Percentiles rank a stretch among this genome's conserved stretches.
These are phyloP conservation scores for Curvularia sp. DNA, from an alignment of 2,329 filamentous ascomycete species.

Conservation along the genomic window DNA sequence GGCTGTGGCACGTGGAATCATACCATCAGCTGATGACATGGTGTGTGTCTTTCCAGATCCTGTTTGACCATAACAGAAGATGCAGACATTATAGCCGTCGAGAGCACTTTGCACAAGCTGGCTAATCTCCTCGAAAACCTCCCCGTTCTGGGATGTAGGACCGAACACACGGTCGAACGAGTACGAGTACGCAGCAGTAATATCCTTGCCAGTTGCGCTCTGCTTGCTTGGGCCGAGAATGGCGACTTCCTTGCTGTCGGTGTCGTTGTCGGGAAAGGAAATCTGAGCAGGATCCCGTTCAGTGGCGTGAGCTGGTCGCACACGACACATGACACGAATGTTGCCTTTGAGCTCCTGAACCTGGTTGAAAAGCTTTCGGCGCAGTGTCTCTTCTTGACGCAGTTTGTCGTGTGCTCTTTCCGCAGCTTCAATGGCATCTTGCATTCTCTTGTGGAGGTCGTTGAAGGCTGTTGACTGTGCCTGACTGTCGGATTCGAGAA, in stretches of 20 bases:
- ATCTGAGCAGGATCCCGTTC: slow-evolving; percentile 74
- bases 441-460: slow-evolving; percentile 78
- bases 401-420: slow-evolving; percentile 80
- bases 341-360: slow-evolving; percentile 98
- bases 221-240: slow-evolving; percentile 84
- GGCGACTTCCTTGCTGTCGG: slow-evolving; percentile 86
- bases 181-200: slow-evolving; percentile 82
- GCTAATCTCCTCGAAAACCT: slow-evolving; percentile 95
- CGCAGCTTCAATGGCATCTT: slow-evolving; percentile 75
- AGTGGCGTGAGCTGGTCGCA: slow-evolving; percentile 73
- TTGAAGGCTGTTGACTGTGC: slow-evolving; percentile 87
- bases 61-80: slow-evolving; percentile 98
- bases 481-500: slow-evolving; percentile 87
- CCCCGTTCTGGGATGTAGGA: slow-evolving; percentile 76
- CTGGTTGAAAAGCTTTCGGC: slow-evolving; percentile 93
- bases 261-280: slow-evolving; percentile 77
- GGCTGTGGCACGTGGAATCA: slow-evolving; percentile 91
- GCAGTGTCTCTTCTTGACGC: slow-evolving; percentile 87
- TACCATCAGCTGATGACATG: slow-evolving; percentile 94
- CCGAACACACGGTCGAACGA: slow-evolving; percentile 93
- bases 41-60: slow-evolving; percentile 96
- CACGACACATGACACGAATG: slow-evolving; percentile 96
- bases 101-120: slow-evolving; percentile 95
- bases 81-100: slow-evolving; percentile 98
- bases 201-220: slow-evolving; percentile 77